Percentiles rank a stretch among this genome's conserved stretches.
These are phyloP conservation scores for Brassica cretica DNA, from an alignment of 345 rosid species.

Conservation along the genomic window DNA sequence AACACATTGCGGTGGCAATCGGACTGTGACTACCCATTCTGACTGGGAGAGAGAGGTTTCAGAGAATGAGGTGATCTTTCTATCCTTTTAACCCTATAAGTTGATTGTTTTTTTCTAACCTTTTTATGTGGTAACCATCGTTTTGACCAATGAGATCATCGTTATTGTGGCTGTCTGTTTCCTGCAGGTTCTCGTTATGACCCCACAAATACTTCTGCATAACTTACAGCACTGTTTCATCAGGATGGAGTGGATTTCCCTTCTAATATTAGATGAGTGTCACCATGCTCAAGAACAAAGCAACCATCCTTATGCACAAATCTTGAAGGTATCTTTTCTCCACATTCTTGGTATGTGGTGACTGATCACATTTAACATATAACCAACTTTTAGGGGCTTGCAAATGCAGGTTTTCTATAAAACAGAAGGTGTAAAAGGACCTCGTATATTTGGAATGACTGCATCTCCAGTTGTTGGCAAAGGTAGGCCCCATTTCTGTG, in stretches of 20 bases:
- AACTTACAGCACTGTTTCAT: slow-evolving; percentile 84
- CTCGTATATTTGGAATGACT: slow-evolving; percentile 97
- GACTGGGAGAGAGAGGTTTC: slow-evolving; percentile 82
- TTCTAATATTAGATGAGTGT: slow-evolving; percentile 89
- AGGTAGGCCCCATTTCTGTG: slow-evolving; percentile 49
- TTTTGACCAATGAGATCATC: slow-evolving; percentile 26
- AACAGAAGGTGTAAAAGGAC: slow-evolving; percentile 48
- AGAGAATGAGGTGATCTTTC: slow-evolving; percentile 60
- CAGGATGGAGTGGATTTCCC: slow-evolving; percentile 83
- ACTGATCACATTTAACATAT: slow-evolving; percentile 14
- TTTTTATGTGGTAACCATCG: not conserved
- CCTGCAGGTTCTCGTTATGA: slow-evolving; percentile 90
- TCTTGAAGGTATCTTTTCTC: slow-evolving; percentile 72
- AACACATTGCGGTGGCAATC: slow-evolving; percentile 58
- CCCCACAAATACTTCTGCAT: slow-evolving; percentile 72
- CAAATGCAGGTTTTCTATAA: slow-evolving; percentile 69
- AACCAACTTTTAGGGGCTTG: slow-evolving; percentile 29
- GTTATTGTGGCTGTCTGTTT: slow-evolving; percentile 16
- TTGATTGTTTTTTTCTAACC: not conserved
- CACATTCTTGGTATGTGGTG: slow-evolving; percentile 17
- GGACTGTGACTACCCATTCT: slow-evolving; percentile 47
- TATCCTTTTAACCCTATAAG: not conserved
- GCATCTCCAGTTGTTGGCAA: slow-evolving; percentile 94
- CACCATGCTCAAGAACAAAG: slow-evolving; percentile 91
- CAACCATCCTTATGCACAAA: slow-evolving; percentile 85